phyloP scores from a whole-genome alignment of 805 yeast genomes.

The Candida morakotiae region DNA sequence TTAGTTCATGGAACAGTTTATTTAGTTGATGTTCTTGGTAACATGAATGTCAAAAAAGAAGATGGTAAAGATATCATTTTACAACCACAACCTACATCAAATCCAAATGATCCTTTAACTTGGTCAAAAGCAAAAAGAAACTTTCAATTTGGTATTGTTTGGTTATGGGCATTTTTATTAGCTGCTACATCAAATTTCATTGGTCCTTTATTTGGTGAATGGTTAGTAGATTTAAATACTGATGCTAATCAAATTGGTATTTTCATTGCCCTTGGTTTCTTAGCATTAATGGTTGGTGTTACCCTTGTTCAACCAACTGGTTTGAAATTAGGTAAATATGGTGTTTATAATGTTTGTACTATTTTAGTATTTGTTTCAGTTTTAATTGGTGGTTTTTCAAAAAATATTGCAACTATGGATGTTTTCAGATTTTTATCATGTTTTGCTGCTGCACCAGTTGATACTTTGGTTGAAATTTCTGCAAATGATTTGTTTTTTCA shows the following conservation, averaged over 20 bases:
- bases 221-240: slow-evolving; percentile 22
- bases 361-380: slow-evolving; percentile 19
- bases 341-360: slow-evolving; percentile 27
- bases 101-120: slow-evolving; percentile 33
- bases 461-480: slow-evolving; percentile 46
- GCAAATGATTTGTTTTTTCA: slow-evolving; percentile 43
- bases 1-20: slow-evolving; percentile 33
- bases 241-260: slow-evolving; percentile 21
- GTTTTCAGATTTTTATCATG: slow-evolving; percentile 23
- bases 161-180: slow-evolving; percentile 22
- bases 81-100: slow-evolving; percentile 32
- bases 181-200: slow-evolving; percentile 22
- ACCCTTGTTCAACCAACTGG: slow-evolving; percentile 32
- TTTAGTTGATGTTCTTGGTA: slow-evolving; percentile 26
- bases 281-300: slow-evolving; percentile 33
- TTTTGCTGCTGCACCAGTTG: slow-evolving; percentile 38
- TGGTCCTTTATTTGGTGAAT: slow-evolving; percentile 28
- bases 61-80: slow-evolving; percentile 23
- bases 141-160: slow-evolving; percentile 24
- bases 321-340: slow-evolving; percentile 26
- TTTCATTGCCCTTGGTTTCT: slow-evolving; percentile 23
- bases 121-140: slow-evolving; percentile 29
- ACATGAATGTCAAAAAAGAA: slow-evolving; percentile 15
- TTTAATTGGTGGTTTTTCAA: slow-evolving; percentile 24
- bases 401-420: slow-evolving; percentile 16